Conservation (phyloP, 1,139 yeast genomes). For the Arxiozyma slooffiae region DNA sequence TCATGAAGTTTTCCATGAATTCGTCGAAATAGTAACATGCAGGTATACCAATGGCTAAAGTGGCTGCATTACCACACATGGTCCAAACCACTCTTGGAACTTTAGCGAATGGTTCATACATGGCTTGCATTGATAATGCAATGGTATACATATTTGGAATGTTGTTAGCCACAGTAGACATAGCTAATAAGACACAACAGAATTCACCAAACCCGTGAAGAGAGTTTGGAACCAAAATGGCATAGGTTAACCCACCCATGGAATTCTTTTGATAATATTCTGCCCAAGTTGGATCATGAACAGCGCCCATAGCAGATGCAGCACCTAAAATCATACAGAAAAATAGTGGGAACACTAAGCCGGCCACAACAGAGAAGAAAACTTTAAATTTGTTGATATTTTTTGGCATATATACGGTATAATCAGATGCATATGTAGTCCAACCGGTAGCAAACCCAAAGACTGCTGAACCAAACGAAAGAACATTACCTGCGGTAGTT, state of each 20-base stretch:
- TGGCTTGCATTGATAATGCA: constrained; percentile 74
- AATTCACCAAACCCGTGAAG: constrained; percentile 84
- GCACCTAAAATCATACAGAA: constrained; percentile 80
- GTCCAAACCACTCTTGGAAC: constrained; percentile 84
- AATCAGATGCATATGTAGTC: constrained; percentile 89
- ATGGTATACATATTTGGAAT: constrained; percentile 89
- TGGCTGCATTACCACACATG: constrained; percentile 58
- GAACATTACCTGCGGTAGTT: constrained; percentile 62
- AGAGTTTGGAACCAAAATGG: constrained; percentile 65
- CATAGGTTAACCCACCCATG: constrained; percentile 77
- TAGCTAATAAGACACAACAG: constrained; percentile 71
- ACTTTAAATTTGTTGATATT: constrained; percentile 48
- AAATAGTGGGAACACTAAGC: constrained; percentile 56
- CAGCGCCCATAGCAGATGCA: constrained; percentile 64
- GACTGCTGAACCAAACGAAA: constrained; percentile 76
- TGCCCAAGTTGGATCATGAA: constrained; percentile 36
- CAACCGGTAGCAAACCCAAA: constrained; percentile 93
- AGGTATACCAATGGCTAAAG: constrained; percentile 81
- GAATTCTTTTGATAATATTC: constrained; percentile 35
- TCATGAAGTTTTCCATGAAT: constrained; percentile 80
- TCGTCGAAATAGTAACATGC: constrained; percentile 64
- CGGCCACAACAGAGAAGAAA: constrained; percentile 53
- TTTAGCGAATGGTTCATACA: constrained; percentile 60
- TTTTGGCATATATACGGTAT: constrained; percentile 74
- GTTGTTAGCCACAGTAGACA: constrained; percentile 82